Percentiles rank a stretch among this genome's conserved stretches.
Conservation (phyloP, 1,284 basidiomycete species). For the Athelia psychrophila region DNA sequence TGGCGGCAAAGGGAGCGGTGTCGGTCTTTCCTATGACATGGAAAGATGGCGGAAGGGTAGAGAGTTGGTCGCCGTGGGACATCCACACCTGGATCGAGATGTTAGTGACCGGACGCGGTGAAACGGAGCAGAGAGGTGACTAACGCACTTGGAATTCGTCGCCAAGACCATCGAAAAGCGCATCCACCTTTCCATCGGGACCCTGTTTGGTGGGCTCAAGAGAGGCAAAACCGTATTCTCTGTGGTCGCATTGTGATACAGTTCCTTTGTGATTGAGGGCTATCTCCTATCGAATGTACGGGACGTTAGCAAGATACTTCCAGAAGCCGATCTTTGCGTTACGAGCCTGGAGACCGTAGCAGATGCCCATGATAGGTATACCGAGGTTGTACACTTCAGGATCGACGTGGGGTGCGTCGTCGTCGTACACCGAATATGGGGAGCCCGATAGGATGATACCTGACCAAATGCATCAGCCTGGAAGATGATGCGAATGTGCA, state of each 20-base stretch:
- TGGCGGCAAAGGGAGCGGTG: conserved; percentile 90
- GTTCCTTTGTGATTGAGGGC: conserved; percentile 88
- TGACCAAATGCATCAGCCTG: conserved; percentile 28
- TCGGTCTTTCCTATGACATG: conserved; percentile 86
- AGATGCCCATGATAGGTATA: conserved; percentile 95
- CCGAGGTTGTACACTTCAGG: conserved; percentile 89
- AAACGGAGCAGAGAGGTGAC: background rate
- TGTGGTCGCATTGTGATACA: conserved; percentile 86
- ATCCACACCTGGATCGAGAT: conserved; percentile 86
- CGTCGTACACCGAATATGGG: conserved; percentile 97
- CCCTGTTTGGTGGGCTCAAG: conserved; percentile 68
- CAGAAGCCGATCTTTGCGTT: background rate
- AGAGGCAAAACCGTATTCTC: conserved; percentile 94
- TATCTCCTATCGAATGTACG: conserved; percentile 67
- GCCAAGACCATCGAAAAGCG: conserved; percentile 84
- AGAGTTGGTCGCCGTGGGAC: conserved; percentile 98
- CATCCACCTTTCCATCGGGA: conserved; percentile 56
- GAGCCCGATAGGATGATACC: conserved; percentile 98
- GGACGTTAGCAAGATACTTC: conserved; percentile 15
- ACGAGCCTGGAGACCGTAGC: conserved; percentile 91
- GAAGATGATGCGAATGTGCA: too few relatives aligned
- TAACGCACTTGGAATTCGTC: conserved; percentile 75
- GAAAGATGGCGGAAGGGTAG: conserved; percentile 80
- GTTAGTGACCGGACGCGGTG: background rate
- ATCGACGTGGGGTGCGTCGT: conserved; percentile 92